Conservation (phyloP, 345 rosid species). For the Rubroshorea leprosula region DNA sequence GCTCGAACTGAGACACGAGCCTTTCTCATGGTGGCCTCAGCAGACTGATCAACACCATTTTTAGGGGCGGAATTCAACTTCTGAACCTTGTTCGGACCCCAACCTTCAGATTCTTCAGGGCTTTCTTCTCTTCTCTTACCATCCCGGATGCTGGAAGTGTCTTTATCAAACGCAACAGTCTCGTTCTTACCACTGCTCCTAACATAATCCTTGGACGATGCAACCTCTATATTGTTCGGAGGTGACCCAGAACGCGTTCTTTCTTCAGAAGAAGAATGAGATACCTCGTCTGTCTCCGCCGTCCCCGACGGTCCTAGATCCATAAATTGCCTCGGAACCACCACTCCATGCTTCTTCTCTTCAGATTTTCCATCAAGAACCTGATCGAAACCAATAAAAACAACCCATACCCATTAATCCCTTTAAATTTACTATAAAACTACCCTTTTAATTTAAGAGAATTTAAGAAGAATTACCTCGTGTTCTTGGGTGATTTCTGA, state of each 20-base stretch:
- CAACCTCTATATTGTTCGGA: slow-evolving; percentile 29
- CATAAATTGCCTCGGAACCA: slow-evolving; percentile 42
- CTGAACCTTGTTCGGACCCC: slow-evolving; percentile 15
- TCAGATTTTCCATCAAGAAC: slow-evolving; percentile 34
- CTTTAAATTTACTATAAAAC: too few relatives aligned
- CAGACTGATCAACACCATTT: slow-evolving; percentile 44
- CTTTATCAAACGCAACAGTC: slow-evolving; percentile 18
- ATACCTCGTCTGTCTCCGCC: slow-evolving; percentile 29
- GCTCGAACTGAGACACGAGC: slow-evolving; percentile 68
- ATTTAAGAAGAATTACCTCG: slow-evolving; percentile 20
- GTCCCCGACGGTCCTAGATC: slow-evolving; percentile 35
- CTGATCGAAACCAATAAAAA: slow-evolving; percentile 22
- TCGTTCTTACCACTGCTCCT: slow-evolving; percentile 31
- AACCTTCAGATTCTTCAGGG: slow-evolving; percentile 16
- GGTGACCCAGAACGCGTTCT: slow-evolving; percentile 54
- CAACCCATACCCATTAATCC: not conserved
- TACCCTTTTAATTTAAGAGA: not conserved
- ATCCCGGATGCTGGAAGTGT: too few relatives aligned
- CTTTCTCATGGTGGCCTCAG: slow-evolving; percentile 66
- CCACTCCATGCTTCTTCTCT: slow-evolving; percentile 25
- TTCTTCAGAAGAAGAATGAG: slow-evolving; percentile 72
- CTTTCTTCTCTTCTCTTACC: too few relatives aligned
- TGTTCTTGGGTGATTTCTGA: slow-evolving; percentile 24
- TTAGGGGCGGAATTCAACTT: slow-evolving; percentile 15
- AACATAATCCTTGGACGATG: slow-evolving; percentile 38